Percentiles rank a stretch among this genome's conserved stretches.
These are phyloP conservation scores for Brassica juncea DNA, from an alignment of 345 rosid genomes.

Conservation along the genomic window DNA sequence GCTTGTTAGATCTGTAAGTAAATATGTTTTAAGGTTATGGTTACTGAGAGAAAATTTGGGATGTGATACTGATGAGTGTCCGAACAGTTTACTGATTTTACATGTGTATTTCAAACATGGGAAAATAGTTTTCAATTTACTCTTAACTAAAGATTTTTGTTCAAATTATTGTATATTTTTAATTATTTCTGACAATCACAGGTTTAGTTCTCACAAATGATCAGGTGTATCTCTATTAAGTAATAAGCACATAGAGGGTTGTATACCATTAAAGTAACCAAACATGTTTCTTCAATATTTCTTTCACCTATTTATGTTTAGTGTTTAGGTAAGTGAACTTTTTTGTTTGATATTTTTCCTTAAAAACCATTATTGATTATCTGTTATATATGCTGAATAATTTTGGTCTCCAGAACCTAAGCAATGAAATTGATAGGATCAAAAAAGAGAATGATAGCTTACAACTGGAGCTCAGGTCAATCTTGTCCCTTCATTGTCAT, in stretches of 20 bases:
- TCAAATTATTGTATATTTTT: background rate
- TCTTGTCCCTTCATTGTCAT: background rate
- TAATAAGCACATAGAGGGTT: constrained; percentile 28
- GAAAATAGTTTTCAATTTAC: background rate
- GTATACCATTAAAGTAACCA: constrained; percentile 32
- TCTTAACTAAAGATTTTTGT: background rate
- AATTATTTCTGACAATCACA: constrained; percentile 21
- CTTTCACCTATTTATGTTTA: background rate
- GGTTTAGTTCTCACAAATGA: constrained; percentile 32
- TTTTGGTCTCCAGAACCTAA: constrained; percentile 53
- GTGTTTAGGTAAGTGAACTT: background rate
- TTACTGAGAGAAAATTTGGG: constrained; percentile 6
- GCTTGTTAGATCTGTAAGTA: constrained; percentile 9
- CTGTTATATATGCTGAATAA: constrained; percentile 11
- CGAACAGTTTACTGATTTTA: constrained; percentile 20
- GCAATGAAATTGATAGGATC: constrained; percentile 75
- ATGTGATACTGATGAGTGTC: constrained; percentile 29
- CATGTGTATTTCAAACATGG: constrained; percentile 1
- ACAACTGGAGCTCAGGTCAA: constrained; percentile 76
- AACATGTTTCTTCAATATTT: background rate
- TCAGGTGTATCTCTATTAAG: constrained; percentile 18
- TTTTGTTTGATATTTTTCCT: background rate
- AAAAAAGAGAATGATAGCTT: constrained; percentile 83
- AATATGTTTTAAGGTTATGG: background rate
- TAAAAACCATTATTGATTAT: background rate